Conservation (phyloP, 1,284 basidiomycete species). For the Ganoderma boninense region DNA sequence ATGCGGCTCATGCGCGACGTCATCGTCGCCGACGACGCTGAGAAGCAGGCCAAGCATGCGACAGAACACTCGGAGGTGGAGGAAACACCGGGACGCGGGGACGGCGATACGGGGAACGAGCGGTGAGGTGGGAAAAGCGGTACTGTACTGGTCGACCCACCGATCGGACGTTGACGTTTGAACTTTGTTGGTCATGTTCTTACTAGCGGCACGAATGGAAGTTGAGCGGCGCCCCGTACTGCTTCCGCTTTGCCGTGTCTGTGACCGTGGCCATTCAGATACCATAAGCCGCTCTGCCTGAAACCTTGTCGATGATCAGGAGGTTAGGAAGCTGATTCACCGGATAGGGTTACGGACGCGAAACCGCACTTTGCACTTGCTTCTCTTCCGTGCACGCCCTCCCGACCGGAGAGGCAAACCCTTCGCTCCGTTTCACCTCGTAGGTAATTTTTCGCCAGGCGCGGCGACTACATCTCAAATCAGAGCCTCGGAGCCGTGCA, state of each 20-base stretch:
- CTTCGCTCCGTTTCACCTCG: background rate
- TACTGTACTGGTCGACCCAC: background rate
- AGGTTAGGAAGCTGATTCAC: background rate
- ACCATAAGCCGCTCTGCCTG: background rate
- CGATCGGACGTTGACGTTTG: background rate
- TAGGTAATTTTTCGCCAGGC: background rate
- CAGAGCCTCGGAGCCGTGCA: background rate
- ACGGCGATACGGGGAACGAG: background rate
- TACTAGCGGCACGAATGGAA: background rate
- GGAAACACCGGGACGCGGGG: background rate
- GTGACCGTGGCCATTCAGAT: background rate
- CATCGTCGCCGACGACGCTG: constrained; percentile 1
- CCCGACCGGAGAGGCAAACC: background rate
- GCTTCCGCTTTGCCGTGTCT: background rate
- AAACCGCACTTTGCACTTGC: background rate
- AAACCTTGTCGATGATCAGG: background rate
- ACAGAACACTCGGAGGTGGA: background rate
- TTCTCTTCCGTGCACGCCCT: background rate
- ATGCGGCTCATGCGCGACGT: constrained; percentile 15
- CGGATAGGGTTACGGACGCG: background rate
- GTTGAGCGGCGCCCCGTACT: background rate
- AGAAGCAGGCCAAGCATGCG: constrained; percentile 1
- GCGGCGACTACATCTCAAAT: background rate
- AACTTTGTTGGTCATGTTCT: background rate
- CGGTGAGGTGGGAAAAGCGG: background rate